Evolutionary conservation across 768 basidiomycete species (phyloP), one percentile per base, ranked within the genome.

Genomic region (Tulasnella sp.): DNA sequence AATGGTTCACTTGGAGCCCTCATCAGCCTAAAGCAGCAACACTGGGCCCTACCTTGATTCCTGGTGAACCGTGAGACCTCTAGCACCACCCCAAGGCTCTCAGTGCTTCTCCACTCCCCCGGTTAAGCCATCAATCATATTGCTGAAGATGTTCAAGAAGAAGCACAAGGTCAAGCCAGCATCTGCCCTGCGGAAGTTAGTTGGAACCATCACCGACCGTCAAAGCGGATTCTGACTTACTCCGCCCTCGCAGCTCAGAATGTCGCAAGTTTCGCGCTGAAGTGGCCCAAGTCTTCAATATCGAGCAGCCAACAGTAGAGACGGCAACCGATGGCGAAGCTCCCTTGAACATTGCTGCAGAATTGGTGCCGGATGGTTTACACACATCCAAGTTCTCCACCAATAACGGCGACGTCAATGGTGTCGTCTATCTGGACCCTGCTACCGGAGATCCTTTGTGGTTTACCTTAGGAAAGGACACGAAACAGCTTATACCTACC

Each of bases 311-410:
- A 18, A 18, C 27, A 36, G 34, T 6, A 68, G 40, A 72, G 38
- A 39, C 78, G 27, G 82, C 88, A 44, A 92, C 93, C 82, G 88
- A 90, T 77, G 92, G 90, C 5, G 62, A 68, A 68, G 62, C 62
- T 0, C 31, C 34, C 0, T 36, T 34, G 31, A 68, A 19, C 62
- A 36, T 68, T 14, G 62, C 31, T 1, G 92, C 94, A 81, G 71
- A 88, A 3, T 87, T 95, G 44, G 92, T 94, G 0, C 94, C 94
- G 1, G 93, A 93, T 6, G 92, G 93, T 0, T 87, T 94, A 58
- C 86, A 89, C 80, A 89, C 89, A 4, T 86, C 91, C 76, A 95
- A 93, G 84, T 91, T 94, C 82, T 88, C 80, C 39, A 92, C 92
- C 0, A 90, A 92, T 84, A 84, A 88, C 16, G 87, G 90, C 34